Percentiles rank a stretch among this genome's conserved stretches.
phyloP scores from a whole-genome alignment of 345 rosid genomes.

The Salix arbutifolia region DNA sequence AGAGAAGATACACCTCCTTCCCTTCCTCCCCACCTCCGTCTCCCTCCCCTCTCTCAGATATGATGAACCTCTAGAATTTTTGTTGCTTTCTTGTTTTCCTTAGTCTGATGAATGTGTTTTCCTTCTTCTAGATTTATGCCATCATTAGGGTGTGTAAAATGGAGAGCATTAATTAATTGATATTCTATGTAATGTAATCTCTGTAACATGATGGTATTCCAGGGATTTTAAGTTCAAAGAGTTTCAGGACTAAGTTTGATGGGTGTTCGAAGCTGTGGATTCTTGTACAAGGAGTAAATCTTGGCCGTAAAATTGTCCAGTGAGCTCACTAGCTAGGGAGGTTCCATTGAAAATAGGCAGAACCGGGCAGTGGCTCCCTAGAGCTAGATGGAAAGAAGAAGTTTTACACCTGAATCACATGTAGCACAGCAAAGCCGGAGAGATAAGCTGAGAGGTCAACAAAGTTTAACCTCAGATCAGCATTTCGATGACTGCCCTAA shows the following conservation, averaged over 20 bases:
- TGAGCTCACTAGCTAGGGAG: background rate
- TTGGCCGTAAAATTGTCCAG: background rate
- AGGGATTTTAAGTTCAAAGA: background rate
- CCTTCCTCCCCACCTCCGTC: background rate
- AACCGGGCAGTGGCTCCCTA: background rate
- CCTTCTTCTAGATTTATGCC: background rate
- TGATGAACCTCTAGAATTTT: background rate
- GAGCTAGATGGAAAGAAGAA: conserved; percentile 31
- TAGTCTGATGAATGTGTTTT: background rate
- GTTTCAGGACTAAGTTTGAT: background rate
- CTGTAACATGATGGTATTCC: background rate
- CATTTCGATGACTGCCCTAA: conserved; percentile 21
- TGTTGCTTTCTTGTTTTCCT: background rate
- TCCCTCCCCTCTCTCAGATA: background rate
- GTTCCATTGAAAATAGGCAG: background rate
- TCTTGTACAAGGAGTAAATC: background rate
- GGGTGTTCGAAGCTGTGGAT: background rate
- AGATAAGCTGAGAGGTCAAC: conserved; percentile 40
- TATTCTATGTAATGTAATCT: background rate
- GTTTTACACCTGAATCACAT: conserved; percentile 38
- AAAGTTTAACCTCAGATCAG: conserved; percentile 6
- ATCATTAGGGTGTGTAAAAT: background rate
- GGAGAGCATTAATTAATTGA: background rate
- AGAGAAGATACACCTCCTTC: background rate
- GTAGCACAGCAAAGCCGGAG: conserved; percentile 57